These are phyloP conservation scores for Colletotrichum cereale DNA, from an alignment of 2,329 filamentous ascomycete species.

Conservation along the genomic window DNA sequence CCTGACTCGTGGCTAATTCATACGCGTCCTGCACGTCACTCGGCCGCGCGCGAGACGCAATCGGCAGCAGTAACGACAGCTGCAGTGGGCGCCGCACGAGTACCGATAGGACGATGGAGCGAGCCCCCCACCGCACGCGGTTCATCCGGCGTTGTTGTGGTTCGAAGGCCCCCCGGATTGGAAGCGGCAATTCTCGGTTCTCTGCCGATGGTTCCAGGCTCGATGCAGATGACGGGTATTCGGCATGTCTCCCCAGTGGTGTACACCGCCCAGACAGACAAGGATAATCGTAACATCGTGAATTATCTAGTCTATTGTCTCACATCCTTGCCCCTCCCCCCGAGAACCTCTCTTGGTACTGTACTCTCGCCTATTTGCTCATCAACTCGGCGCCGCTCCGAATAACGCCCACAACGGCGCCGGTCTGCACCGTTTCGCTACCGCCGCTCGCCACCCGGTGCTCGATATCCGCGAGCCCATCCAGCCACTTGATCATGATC, in stretches of 20 bases:
- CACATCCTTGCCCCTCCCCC: background rate
- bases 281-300: conserved; percentile 34
- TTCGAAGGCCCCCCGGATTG: background rate
- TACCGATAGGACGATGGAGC: background rate
- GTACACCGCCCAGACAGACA: background rate
- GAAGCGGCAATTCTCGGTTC: background rate
- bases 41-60: background rate
- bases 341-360: background rate
- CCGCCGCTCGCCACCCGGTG: conserved; percentile 90
- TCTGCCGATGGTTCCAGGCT: background rate
- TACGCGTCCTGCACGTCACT: background rate
- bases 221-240: background rate
- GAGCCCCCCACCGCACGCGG: background rate
- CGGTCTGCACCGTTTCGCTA: conserved; percentile 90
- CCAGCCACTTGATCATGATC: conserved; percentile 91
- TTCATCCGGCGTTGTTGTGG: background rate
- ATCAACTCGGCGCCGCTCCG: conserved; percentile 85
- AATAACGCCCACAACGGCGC: conserved; percentile 90
- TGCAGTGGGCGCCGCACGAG: background rate
- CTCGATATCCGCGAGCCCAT: conserved; percentile 92
- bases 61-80: background rate
- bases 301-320: conserved; percentile 17
- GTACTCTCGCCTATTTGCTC: conserved; percentile 46
- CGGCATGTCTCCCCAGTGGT: background rate
- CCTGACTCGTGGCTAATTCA: conserved; percentile 9